Conservation (phyloP, 2,329 filamentous ascomycete genomes). For the Graphilbum ipis-grandicollis region DNA sequence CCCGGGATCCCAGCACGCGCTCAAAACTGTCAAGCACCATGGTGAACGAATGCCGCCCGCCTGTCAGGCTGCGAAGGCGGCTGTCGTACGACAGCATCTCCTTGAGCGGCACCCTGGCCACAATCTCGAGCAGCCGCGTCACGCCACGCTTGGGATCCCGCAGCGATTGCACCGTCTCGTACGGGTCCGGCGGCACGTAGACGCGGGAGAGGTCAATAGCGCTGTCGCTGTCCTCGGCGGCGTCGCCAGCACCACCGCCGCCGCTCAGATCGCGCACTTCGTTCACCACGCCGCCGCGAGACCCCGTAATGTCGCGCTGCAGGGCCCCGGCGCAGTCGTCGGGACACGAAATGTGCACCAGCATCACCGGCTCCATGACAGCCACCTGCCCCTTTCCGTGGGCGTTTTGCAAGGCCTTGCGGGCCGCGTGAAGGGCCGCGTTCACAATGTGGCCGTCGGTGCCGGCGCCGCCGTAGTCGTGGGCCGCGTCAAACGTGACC, state of each 20-base stretch:
- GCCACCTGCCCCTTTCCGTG: constrained; percentile 40
- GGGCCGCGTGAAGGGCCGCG: constrained; percentile 44
- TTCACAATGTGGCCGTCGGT: constrained; percentile 53
- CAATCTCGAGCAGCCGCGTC: constrained; percentile 44
- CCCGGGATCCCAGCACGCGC: constrained; percentile 33
- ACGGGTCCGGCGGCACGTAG: constrained; percentile 81
- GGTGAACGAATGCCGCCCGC: constrained; percentile 50
- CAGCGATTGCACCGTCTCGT: constrained; percentile 40
- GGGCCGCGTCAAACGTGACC: constrained; percentile 47
- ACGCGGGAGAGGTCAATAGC: constrained; percentile 55
- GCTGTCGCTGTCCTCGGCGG: constrained; percentile 16
- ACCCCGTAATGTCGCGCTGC: constrained; percentile 62
- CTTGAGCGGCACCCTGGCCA: constrained; percentile 77
- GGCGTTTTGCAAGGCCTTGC: constrained; percentile 48
- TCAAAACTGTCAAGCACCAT: constrained; percentile 43
- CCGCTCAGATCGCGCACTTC: constrained; percentile 43
- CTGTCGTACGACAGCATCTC: constrained; percentile 95
- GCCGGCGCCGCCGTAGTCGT: constrained; percentile 48
- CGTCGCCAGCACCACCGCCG: constrained; percentile 17
- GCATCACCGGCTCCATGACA: constrained; percentile 89
- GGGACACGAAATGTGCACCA: constrained; percentile 69
- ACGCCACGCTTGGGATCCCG: constrained; percentile 28
- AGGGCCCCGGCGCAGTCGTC: constrained; percentile 68
- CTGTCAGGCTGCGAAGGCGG: constrained; percentile 74
- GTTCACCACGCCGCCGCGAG: constrained; percentile 57